Conservation (phyloP, 2,329 filamentous ascomycete genomes). For the Talaromyces funiculosus region DNA sequence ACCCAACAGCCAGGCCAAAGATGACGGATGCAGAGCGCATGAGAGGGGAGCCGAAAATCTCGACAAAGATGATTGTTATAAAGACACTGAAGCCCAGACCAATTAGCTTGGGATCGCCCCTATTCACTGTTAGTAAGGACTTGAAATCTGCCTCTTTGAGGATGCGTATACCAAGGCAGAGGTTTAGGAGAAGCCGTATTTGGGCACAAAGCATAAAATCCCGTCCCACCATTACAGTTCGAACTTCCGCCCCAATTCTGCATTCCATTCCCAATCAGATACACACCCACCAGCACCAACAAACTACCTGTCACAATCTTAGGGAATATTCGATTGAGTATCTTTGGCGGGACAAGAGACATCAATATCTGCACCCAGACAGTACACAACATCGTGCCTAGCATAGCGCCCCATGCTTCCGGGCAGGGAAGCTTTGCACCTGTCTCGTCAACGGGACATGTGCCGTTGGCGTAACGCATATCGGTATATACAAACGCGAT, state of each 20-base stretch:
- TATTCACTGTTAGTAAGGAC: neutral
- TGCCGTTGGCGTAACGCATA: slow-evolving; percentile 68
- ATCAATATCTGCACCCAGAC: slow-evolving; percentile 66
- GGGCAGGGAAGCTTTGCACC: slow-evolving; percentile 69
- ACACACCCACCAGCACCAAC: slow-evolving; percentile 66
- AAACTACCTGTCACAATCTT: slow-evolving; percentile 72
- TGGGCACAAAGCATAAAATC: slow-evolving; percentile 62
- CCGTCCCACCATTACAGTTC: slow-evolving; percentile 49
- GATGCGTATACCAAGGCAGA: slow-evolving; percentile 55
- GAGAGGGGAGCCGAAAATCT: slow-evolving; percentile 74
- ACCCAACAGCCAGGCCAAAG: slow-evolving; percentile 67
- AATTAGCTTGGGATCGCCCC: slow-evolving; percentile 68
- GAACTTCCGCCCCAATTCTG: slow-evolving; percentile 64
- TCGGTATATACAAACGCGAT: slow-evolving; percentile 67
- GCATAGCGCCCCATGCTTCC: slow-evolving; percentile 66
- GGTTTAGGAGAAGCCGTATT: slow-evolving; percentile 63
- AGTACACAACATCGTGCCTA: slow-evolving; percentile 64
- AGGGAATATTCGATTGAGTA: slow-evolving; percentile 69
- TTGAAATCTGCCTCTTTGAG: neutral
- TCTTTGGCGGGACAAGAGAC: slow-evolving; percentile 65
- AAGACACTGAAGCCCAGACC: slow-evolving; percentile 78
- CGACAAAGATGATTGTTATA: slow-evolving; percentile 70
- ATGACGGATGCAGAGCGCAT: slow-evolving; percentile 78
- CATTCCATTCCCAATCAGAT: slow-evolving; percentile 66
- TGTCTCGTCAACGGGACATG: slow-evolving; percentile 53